These are phyloP conservation scores for Actinomucor elegans DNA, from an alignment of 371 early-diverging fungal genomes.

Conservation along the genomic window DNA sequence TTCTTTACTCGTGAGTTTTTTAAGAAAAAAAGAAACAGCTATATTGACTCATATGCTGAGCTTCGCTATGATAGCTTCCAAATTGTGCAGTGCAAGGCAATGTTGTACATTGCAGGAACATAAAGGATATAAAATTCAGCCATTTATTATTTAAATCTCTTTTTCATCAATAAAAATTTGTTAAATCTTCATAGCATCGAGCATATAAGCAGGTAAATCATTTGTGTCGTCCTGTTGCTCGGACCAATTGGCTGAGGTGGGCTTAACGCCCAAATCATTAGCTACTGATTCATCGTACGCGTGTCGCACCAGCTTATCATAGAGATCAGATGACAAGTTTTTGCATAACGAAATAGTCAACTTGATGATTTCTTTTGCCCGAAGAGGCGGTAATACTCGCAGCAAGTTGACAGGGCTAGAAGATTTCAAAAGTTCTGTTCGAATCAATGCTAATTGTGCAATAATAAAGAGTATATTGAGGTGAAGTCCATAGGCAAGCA, in stretches of 20 bases:
- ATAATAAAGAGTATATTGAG: slow-evolving; percentile 88
- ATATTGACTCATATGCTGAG: too few relatives aligned
- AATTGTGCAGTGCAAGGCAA: too few relatives aligned
- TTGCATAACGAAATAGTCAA: slow-evolving; percentile 62
- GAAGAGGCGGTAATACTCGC: slow-evolving; percentile 76
- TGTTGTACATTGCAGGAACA: too few relatives aligned
- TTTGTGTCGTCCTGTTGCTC: slow-evolving; percentile 13
- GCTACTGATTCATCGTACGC: slow-evolving; percentile 70
- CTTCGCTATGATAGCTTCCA: too few relatives aligned
- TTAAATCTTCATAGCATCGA: slow-evolving; percentile 17
- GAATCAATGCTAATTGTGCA: slow-evolving; percentile 77
- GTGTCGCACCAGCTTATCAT: slow-evolving; percentile 77
- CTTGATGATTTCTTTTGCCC: slow-evolving; percentile 69
- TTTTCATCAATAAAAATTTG: too few relatives aligned
- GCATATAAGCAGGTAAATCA: slow-evolving; percentile 28
- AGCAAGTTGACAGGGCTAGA: slow-evolving; percentile 79
- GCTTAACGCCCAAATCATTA: slow-evolving; percentile 31
- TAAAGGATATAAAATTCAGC: too few relatives aligned
- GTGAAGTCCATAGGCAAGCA: slow-evolving; percentile 89
- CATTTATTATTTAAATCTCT: too few relatives aligned
- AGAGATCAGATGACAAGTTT: slow-evolving; percentile 66
- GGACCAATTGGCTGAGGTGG: slow-evolving; percentile 4
- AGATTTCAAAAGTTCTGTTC: slow-evolving; percentile 67
- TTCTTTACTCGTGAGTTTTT: too few relatives aligned
- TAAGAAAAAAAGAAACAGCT: too few relatives aligned